phyloP scores from a whole-genome alignment of 306 rosid genomes.

The Lathyrus oleraceus region DNA sequence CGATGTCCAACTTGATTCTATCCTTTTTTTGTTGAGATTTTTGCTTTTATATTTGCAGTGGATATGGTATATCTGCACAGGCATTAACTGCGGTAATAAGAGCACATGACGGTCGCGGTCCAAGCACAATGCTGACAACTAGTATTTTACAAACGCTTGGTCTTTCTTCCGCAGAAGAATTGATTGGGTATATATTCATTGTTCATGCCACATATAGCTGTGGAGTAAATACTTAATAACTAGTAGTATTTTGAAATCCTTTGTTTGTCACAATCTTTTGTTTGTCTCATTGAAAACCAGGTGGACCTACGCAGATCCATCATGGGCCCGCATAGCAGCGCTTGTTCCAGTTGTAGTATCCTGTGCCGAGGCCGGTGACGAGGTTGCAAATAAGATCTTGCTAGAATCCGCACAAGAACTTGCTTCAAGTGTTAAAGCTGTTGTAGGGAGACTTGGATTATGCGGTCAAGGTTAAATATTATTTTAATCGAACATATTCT shows the following conservation, averaged over 20 bases:
- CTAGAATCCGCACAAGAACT: slow-evolving; percentile 76
- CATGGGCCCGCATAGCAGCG: slow-evolving; percentile 98
- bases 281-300: slow-evolving; percentile 52
- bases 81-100: slow-evolving; percentile 79
- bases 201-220: slow-evolving; percentile 1
- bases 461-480: slow-evolving; percentile 68
- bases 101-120: slow-evolving; percentile 93
- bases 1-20: background rate
- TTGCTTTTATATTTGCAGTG: slow-evolving; percentile 64
- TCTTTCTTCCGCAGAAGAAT: slow-evolving; percentile 85
- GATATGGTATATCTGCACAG: slow-evolving; percentile 92
- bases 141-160: slow-evolving; percentile 58
- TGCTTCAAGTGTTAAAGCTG: slow-evolving; percentile 87
- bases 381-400: slow-evolving; percentile 77
- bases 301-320: slow-evolving; percentile 95
- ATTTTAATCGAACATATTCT: slow-evolving; percentile 12
- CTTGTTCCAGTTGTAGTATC: slow-evolving; percentile 85
- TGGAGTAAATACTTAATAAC: slow-evolving; percentile 8
- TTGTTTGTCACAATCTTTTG: background rate
- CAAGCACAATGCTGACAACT: slow-evolving; percentile 60
- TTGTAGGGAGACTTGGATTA: slow-evolving; percentile 79
- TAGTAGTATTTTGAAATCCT: background rate
- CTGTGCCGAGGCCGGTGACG: slow-evolving; percentile 88
- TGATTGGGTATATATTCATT: slow-evolving; percentile 70
- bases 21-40: slow-evolving; percentile 31